Evolutionary conservation across 768 basidiomycete species (phyloP).

Genomic region (Mycena sanguinolenta): DNA sequence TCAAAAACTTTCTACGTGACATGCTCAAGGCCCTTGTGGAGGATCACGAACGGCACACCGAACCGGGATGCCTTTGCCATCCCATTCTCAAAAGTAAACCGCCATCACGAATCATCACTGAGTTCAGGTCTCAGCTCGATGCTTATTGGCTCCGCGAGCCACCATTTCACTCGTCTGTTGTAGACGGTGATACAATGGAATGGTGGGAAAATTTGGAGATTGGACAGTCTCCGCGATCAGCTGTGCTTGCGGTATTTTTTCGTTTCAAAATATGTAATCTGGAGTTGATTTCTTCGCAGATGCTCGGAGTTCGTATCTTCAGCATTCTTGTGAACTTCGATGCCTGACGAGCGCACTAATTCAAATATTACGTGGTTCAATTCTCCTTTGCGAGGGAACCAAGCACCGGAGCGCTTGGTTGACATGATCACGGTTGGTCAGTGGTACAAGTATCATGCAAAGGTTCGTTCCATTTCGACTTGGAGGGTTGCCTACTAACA

Average conservation of each 20-base stretch:
- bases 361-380: slow-evolving; percentile 46
- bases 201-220: neutral
- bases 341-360: slow-evolving; percentile 49
- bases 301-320: too few species aligned
- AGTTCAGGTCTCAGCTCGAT: neutral
- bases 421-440: slow-evolving; percentile 32
- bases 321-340: slow-evolving; percentile 48
- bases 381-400: slow-evolving; percentile 31
- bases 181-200: neutral
- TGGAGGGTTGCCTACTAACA: neutral
- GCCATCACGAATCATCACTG: neutral
- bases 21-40: slow-evolving; percentile 12
- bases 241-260: neutral
- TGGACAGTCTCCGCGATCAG: neutral
- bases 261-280: neutral
- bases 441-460: slow-evolving; percentile 22
- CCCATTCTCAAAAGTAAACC: neutral
- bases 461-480: neutral
- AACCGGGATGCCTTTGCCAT: slow-evolving; percentile 13
- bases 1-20: slow-evolving; percentile 9
- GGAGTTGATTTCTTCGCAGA: too few species aligned
- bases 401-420: slow-evolving; percentile 4
- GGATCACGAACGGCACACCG: slow-evolving; percentile 4
- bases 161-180: neutral
- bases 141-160: neutral